Percentiles rank a stretch among this genome's conserved stretches.
Conservation (phyloP, 2,329 filamentous ascomycete genomes). For the Proliferodiscus dingleyae region DNA sequence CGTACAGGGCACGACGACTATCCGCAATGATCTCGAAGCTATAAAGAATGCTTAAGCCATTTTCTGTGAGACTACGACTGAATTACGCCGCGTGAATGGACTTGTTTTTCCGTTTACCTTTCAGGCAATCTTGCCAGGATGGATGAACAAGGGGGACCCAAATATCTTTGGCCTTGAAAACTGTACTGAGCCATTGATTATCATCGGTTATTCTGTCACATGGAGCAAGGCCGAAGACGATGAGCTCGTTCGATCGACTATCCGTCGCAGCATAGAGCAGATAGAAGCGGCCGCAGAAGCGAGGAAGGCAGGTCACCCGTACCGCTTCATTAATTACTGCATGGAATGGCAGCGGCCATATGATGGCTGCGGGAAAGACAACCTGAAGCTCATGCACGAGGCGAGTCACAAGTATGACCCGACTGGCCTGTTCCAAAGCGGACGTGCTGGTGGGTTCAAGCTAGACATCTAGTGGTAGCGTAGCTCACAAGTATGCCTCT, state of each 20-base stretch:
- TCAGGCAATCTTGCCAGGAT: constrained; percentile 2
- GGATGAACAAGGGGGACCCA: constrained; percentile 1
- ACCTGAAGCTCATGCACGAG: constrained; percentile 13
- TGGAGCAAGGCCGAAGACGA: constrained; percentile 4
- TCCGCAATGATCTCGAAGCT: constrained; percentile 8
- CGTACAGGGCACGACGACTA: constrained; percentile 5
- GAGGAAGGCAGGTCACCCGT: constrained; percentile 2
- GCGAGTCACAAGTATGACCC: constrained; percentile 27
- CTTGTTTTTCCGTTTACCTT: constrained; percentile 1
- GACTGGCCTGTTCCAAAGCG: constrained; percentile 21
- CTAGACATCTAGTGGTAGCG: background rate
- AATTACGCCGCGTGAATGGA: constrained; percentile 2
- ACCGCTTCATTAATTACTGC: constrained; percentile 8
- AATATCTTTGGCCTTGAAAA: constrained; percentile 3
- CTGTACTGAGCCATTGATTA: constrained; percentile 2
- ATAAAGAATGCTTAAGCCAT: constrained; percentile 11
- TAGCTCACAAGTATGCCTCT: background rate
- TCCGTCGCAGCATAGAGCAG: background rate
- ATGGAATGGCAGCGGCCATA: constrained; percentile 8
- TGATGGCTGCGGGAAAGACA: constrained; percentile 7
- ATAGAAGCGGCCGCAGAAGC: constrained; percentile 3
- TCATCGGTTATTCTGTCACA: constrained; percentile 2
- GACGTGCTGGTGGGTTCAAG: constrained; percentile 24
- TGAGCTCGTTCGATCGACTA: constrained; percentile 1
- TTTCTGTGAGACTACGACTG: constrained; percentile 7